A percentile compares a stretch with the other conserved stretches of the same genome.
Evolutionary conservation across 2,329 filamentous ascomycete species (phyloP).

Genomic region (Paramyrothecium sp.): DNA sequence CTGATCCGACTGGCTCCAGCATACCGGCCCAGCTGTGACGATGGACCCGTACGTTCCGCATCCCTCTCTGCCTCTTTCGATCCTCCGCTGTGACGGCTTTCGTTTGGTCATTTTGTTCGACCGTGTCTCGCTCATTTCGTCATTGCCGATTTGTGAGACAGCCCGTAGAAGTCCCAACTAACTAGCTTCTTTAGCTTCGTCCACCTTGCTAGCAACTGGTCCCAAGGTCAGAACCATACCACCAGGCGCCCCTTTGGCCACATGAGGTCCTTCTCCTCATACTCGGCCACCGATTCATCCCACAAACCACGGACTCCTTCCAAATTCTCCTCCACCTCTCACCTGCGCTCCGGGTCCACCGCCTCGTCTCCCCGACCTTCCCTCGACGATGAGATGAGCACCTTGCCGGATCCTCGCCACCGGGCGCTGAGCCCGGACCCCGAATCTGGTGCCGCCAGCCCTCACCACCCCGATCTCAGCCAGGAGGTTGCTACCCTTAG

Average conservation of each 20-base stretch:
- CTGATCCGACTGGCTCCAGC: too few relatives aligned
- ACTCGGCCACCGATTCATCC: background rate
- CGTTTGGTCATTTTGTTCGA: background rate
- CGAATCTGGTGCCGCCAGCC: slow-evolving; percentile 27
- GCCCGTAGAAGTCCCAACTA: background rate
- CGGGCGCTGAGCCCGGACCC: slow-evolving; percentile 46
- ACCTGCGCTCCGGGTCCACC: slow-evolving; percentile 24
- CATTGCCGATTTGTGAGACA: background rate
- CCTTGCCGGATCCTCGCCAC: slow-evolving; percentile 63
- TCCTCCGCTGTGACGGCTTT: too few relatives aligned
- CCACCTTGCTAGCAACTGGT: background rate
- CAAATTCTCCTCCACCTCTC: slow-evolving; percentile 36
- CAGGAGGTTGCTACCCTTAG: slow-evolving; percentile 85
- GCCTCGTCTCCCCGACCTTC: slow-evolving; percentile 37
- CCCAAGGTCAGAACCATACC: background rate
- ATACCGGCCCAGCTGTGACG: background rate
- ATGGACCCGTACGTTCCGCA: background rate
- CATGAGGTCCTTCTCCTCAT: background rate
- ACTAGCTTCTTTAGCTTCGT: background rate
- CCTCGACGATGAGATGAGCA: slow-evolving; percentile 64
- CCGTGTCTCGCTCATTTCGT: background rate
- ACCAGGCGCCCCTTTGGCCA: background rate
- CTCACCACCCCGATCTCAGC: slow-evolving; percentile 55
- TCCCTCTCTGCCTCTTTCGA: background rate
- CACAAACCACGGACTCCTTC: slow-evolving; percentile 36